These are phyloP conservation scores for Lactifluus echinatus DNA, from an alignment of 768 basidiomycete species.

Conservation along the genomic window DNA sequence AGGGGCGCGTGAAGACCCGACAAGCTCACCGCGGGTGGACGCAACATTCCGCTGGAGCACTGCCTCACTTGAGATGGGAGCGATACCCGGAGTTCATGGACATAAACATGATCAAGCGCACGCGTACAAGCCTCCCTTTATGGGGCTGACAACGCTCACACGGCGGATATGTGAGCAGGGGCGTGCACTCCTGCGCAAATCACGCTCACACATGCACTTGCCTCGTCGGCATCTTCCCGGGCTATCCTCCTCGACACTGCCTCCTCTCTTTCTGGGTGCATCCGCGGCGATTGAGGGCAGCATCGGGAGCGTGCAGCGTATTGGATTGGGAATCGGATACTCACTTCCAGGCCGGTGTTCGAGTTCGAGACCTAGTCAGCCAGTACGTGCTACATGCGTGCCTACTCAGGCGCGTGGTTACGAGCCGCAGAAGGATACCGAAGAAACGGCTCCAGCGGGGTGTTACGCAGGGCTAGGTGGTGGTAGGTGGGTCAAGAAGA, in stretches of 20 bases:
- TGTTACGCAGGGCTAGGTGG: conserved; percentile 13
- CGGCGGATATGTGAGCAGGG: conserved; percentile 13
- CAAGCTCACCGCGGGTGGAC: conserved; percentile 8
- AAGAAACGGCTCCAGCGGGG: conserved; percentile 4
- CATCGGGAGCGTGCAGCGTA: conserved; percentile 15
- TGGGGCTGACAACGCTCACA: not conserved
- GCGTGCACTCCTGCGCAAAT: conserved; percentile 15
- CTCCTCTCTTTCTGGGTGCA: not conserved
- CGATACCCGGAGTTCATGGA: not conserved
- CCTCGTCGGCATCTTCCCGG: not conserved
- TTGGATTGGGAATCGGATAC: conserved; percentile 20
- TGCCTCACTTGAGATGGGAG: conserved; percentile 7
- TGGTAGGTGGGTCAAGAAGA: conserved; percentile 4
- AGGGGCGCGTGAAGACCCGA: not conserved
- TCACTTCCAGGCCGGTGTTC: conserved; percentile 9
- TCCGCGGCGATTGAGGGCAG: not conserved
- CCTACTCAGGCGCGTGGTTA: not conserved
- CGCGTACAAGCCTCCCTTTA: not conserved
- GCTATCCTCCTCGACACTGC: not conserved
- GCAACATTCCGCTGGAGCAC: conserved; percentile 20
- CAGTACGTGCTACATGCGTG: not conserved
- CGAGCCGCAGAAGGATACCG: not conserved
- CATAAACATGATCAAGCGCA: not conserved
- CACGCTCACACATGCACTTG: conserved; percentile 8
- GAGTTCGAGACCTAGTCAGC: not conserved